Base-by-base conservation (phyloP, 306 rosid genomes). In the Fragaria vesca region DNA sequence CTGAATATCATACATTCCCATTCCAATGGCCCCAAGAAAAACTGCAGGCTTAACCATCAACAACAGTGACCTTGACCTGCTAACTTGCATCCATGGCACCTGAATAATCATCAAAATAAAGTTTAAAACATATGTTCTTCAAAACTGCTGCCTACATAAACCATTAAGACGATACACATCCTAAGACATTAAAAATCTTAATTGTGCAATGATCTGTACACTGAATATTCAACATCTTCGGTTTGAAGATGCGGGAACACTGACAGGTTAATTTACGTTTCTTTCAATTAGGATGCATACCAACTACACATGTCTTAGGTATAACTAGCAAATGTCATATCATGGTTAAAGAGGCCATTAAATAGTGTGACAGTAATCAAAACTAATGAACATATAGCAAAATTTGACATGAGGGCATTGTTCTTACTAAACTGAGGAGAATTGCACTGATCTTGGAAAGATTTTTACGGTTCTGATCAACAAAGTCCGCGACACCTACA, bases 31-130 rank as follows among this genome's bases (percentile, higher is more conserved):
- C 68, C 83, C 82, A 63, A 95, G 97, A 85, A 95, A 95, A 80
- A 82, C 86, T 32, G 80, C 42, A 77, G 98, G 97, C 82, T 89
- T 89, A 83, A 95, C 97, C 91, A 85, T 81, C 84, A 95, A 55
- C 71, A 95, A 80, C 62, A 90, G 84, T 65, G 97, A 78, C 88
- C 95, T 89, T 24, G 98, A 95, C 85, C 75, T 90, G 88, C 98
- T 95, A 78, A 95, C 92, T 87, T 95, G 98, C 76, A 81, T 91
- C 97, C 97, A 95, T 63, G 98, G 98, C 80, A 95, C 97, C 98
- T 95, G 82, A 81, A 88, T 26, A 84, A 72, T 51, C 76, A 76
- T 77, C 32, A 63, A 45, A 66, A 40, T 66, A 34, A 83, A 34
- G 69, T 54, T 65, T 62, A 58, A 69, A 83, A 76, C 78, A 72